phyloP scores from a whole-genome alignment of 2,329 filamentous ascomycete genomes.

The Aspergillus alliaceus region DNA sequence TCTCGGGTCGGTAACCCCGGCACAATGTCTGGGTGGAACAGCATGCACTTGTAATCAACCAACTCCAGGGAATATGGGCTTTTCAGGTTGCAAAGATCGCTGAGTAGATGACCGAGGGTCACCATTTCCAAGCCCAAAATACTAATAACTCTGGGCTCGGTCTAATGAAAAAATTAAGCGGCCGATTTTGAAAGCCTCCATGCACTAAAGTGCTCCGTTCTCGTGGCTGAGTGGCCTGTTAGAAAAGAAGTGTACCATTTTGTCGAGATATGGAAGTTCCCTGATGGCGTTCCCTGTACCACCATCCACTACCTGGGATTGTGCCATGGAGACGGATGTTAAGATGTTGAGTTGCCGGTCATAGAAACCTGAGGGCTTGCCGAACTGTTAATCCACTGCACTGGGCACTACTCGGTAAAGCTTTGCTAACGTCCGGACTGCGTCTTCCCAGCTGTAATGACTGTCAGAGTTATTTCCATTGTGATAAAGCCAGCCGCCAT shows the following conservation, averaged over 20 bases:
- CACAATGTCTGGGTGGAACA: background rate
- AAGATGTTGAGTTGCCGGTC: slow-evolving; percentile 4
- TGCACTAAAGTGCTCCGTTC: slow-evolving; percentile 3
- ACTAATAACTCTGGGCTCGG: slow-evolving; percentile 2
- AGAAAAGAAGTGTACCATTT: background rate
- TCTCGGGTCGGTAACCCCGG: background rate
- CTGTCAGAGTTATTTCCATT: background rate
- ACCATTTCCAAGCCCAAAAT: slow-evolving; percentile 7
- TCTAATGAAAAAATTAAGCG: slow-evolving; percentile 7
- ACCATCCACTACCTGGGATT: background rate
- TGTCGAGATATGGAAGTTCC: background rate
- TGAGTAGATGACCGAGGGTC: slow-evolving; percentile 3
- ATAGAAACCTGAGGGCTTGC: background rate
- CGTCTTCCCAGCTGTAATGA: slow-evolving; percentile 1
- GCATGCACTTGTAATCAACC: background rate
- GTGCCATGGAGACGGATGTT: background rate
- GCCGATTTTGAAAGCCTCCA: slow-evolving; percentile 10
- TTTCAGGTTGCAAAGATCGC: background rate
- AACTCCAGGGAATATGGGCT: background rate
- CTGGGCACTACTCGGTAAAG: background rate
- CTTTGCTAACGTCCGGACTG: background rate
- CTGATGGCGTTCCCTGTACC: background rate
- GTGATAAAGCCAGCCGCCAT: background rate
- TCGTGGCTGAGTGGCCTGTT: background rate
- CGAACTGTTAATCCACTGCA: background rate